Evolutionary conservation across 495 filamentous ascomycete species (phyloP).

Genomic region (Penicillium argentinense): DNA sequence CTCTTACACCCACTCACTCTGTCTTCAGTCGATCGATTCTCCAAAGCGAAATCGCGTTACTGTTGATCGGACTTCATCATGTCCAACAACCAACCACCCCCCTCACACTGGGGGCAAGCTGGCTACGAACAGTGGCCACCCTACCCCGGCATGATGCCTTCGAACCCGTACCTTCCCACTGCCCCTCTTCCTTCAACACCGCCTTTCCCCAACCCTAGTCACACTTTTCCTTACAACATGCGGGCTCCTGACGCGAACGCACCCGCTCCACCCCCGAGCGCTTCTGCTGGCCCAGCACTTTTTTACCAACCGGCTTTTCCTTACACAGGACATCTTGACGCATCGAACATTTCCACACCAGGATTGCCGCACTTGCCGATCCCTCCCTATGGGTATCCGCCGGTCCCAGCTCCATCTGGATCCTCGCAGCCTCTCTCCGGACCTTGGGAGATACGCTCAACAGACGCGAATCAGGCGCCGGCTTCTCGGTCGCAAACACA

Average conservation of each 20-base stretch:
- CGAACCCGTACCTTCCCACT: conserved; percentile 21
- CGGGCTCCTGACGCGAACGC: conserved; percentile 29
- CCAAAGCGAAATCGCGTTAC: not conserved
- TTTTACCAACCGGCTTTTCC: conserved; percentile 36
- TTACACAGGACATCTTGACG: conserved; percentile 27
- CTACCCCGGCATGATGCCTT: conserved; percentile 25
- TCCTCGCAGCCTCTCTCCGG: conserved; percentile 10
- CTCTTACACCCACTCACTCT: not conserved
- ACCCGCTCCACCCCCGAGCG: conserved; percentile 25
- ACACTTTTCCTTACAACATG: conserved; percentile 24
- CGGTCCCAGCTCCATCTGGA: conserved; percentile 23
- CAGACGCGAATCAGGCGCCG: not conserved
- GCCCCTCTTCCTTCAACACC: conserved; percentile 10
- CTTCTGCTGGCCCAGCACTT: conserved; percentile 14
- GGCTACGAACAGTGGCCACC: conserved; percentile 39
- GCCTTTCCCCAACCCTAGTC: conserved; percentile 1
- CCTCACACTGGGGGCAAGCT: conserved; percentile 47
- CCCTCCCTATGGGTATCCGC: conserved; percentile 22
- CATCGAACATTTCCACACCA: conserved; percentile 25
- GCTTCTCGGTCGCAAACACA: conserved; percentile 6
- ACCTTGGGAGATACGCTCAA: not conserved
- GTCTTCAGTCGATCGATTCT: not conserved
- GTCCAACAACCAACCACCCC: conserved; percentile 57
- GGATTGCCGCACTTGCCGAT: conserved; percentile 29
- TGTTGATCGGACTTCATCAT: conserved; percentile 32